phyloP scores from a whole-genome alignment of 2,329 filamentous ascomycete species.

The Arthrobotrys musiformis region DNA sequence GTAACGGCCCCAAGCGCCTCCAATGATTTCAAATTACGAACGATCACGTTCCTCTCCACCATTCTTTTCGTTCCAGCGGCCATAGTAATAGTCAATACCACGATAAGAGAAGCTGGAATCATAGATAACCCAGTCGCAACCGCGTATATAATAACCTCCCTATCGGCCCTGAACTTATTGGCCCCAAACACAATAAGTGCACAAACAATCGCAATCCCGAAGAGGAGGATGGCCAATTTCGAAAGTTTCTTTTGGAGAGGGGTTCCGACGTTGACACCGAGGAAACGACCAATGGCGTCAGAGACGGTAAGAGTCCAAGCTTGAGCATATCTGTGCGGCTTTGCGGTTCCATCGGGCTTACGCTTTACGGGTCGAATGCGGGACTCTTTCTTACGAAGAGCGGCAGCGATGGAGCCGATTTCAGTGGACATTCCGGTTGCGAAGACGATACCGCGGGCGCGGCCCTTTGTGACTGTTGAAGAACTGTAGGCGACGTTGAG shows the following conservation, averaged over 20 bases:
- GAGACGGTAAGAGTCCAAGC: constrained; percentile 67
- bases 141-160: constrained; percentile 74
- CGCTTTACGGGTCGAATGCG: constrained; percentile 68
- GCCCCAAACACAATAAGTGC: constrained; percentile 76
- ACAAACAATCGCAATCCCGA: constrained; percentile 72
- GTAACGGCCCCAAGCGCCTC: constrained; percentile 73
- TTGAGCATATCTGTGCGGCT: constrained; percentile 68
- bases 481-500: constrained; percentile 73
- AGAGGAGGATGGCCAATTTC: constrained; percentile 74
- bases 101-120: constrained; percentile 73
- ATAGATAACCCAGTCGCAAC: constrained; percentile 71
- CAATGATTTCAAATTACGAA: constrained; percentile 69
- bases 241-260: constrained; percentile 77
- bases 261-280: constrained; percentile 76
- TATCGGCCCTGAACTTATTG: constrained; percentile 69
- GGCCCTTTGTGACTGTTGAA: constrained; percentile 72
- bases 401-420: constrained; percentile 73
- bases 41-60: constrained; percentile 70
- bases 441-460: constrained; percentile 71
- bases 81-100: constrained; percentile 76
- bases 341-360: constrained; percentile 65
- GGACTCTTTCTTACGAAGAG: constrained; percentile 71
- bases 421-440: constrained; percentile 72
- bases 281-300: constrained; percentile 72
- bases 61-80: constrained; percentile 71